Evolutionary conservation across 2,329 filamentous ascomycete genomes (phyloP).

Genomic region (Fusarium odoratissimum): DNA sequence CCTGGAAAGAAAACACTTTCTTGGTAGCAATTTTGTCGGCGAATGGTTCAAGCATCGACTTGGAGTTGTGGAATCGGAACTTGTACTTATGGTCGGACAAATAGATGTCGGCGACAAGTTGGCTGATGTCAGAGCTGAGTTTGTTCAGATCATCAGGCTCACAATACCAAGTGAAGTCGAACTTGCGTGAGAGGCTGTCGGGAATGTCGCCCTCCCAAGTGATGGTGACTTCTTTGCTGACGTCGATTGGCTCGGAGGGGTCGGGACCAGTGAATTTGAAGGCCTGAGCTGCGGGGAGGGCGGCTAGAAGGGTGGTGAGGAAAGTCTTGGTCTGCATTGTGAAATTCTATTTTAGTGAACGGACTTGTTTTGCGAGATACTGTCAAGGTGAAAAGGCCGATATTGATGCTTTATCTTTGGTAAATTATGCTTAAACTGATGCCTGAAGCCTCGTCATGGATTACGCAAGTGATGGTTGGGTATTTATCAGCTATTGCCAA

Average conservation of each 20-base stretch:
- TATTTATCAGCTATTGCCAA: neutral
- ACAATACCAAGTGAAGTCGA: neutral
- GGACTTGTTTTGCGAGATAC: neutral
- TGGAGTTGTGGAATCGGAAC: neutral
- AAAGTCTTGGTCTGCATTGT: neutral
- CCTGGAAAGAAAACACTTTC: neutral
- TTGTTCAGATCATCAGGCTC: neutral
- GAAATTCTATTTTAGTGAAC: neutral
- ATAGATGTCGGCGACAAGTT: neutral
- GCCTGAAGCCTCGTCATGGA: neutral
- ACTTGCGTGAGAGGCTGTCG: neutral
- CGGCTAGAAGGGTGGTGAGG: neutral
- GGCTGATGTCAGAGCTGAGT: neutral
- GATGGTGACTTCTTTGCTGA: neutral
- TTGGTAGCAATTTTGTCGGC: neutral
- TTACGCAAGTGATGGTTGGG: neutral
- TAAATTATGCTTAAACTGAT: neutral
- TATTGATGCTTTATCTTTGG: neutral
- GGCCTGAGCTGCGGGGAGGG: neutral
- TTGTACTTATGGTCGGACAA: neutral
- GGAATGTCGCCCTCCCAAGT: neutral
- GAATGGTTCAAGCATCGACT: neutral
- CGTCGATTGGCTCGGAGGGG: neutral
- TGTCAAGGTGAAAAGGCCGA: neutral
- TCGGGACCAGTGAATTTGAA: slow-evolving; percentile 7